Conservation (phyloP, 805 yeast species). For the Diddensiella santjacobensis region DNA sequence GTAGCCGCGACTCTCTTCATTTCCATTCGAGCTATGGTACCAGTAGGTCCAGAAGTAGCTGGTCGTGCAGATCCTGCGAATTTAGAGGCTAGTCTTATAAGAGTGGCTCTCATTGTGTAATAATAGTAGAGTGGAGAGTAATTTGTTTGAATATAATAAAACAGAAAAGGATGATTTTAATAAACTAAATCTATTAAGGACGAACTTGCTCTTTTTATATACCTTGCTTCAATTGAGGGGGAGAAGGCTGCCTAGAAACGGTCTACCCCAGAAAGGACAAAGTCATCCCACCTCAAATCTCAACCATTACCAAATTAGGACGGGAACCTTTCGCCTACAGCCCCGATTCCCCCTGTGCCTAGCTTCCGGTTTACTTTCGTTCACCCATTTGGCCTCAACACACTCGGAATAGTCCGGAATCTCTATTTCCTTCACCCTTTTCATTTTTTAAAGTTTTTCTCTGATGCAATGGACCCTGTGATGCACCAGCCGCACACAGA, state of each 20-base stretch:
- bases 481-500: no score
- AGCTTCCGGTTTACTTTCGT: no score
- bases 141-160: background rate
- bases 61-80: background rate
- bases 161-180: background rate
- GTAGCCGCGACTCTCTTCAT: constrained; percentile 3
- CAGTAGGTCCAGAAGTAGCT: background rate
- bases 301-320: background rate
- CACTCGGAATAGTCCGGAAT: no score
- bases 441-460: no score
- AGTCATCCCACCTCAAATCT: background rate
- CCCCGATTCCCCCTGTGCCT: no score
- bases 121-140: background rate
- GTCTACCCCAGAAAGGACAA: background rate
- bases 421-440: no score
- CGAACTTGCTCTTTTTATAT: background rate
- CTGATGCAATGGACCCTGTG: no score
- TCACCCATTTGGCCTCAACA: no score
- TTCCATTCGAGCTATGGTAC: background rate
- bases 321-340: background rate
- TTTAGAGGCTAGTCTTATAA: constrained; percentile 6
- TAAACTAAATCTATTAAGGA: background rate
- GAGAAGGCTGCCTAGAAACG: background rate
- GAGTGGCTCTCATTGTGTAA: constrained; percentile 9
- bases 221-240: background rate